Base-by-base conservation (phyloP, 306 rosid genomes). In the Pyrus pyrifolia region DNA sequence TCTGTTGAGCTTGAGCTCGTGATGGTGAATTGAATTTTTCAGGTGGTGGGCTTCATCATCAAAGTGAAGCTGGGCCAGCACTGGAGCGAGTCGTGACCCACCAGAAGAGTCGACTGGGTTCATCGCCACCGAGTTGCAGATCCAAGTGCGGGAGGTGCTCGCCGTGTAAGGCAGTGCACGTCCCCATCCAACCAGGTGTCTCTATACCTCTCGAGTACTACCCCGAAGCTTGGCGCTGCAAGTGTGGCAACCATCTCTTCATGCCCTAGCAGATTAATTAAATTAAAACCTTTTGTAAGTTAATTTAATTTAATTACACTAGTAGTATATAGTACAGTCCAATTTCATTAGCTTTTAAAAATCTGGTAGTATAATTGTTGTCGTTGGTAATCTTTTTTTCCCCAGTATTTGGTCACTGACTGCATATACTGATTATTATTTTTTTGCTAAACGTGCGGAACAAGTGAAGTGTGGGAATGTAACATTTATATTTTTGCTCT, bases 221-320 rank as follows among this genome's bases (percentile, higher is more conserved):
- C 67, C 98, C 98, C 0, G 97, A 94, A 89, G 97, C 98, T 44
- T 94, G 98, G 98, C 90, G 98, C 52, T 94, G 98, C 90, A 85
- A 87, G 81, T 94, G 98, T 72, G 89, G 95, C 74, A 83, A 86
- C 78, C 89, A 90, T 87, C 89, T 92, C 81, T 94, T 86, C 53
- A 89, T 86, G 93, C 98, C 98, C 62, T 93, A 72, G 31, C 13
- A 13, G 58, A 4, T 27, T 62, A 62, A 29, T 67, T 67, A 67
- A 38, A 69, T 31, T 38, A 6, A 13, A 46, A 21, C n/a, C 52
- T 22, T 13, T 22, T 22, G 12, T 76, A 33, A 12, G 52, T 51
- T 8, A 8, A 57, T 18, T 55, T 63, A 15, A 15, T 14, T 63
- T 63, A 64, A 30, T 64, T 64, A 64, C 23, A 64, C 68, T 30